These are phyloP conservation scores for Fusarium succisae DNA, from an alignment of 2,329 filamentous ascomycete genomes.

Conservation along the genomic window DNA sequence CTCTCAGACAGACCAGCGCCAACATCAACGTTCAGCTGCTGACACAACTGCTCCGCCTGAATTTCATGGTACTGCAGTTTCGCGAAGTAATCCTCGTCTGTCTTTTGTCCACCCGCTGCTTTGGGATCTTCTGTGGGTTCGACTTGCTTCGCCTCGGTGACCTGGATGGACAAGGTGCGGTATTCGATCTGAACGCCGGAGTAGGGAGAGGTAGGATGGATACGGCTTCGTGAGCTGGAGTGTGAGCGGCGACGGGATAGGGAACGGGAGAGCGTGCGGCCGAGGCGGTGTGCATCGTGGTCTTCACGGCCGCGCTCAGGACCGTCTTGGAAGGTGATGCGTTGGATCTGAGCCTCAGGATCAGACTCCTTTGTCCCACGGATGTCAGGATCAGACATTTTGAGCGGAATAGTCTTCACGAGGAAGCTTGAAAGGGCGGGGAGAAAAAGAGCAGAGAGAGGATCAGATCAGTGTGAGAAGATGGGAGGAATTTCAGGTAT, in stretches of 20 bases:
- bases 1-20: slow-evolving; percentile 49
- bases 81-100: slow-evolving; percentile 56
- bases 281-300: not conserved
- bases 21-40: slow-evolving; percentile 51
- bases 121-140: slow-evolving; percentile 35
- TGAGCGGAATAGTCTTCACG: not conserved
- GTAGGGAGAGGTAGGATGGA: slow-evolving; percentile 46
- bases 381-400: slow-evolving; percentile 34
- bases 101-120: slow-evolving; percentile 41
- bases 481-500: not conserved
- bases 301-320: slow-evolving; percentile 11
- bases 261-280: slow-evolving; percentile 24
- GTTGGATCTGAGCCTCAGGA: slow-evolving; percentile 26
- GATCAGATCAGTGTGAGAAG: not conserved
- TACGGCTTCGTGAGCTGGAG: slow-evolving; percentile 38
- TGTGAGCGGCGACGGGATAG: slow-evolving; percentile 34
- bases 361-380: slow-evolving; percentile 23
- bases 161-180: slow-evolving; percentile 53
- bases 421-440: not conserved
- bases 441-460: not conserved
- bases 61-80: slow-evolving; percentile 52
- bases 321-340: slow-evolving; percentile 33
- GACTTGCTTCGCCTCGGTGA: slow-evolving; percentile 49
- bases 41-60: slow-evolving; percentile 47
- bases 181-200: slow-evolving; percentile 52